phyloP scores from a whole-genome alignment of 306 rosid species.

The Inga laurina region DNA sequence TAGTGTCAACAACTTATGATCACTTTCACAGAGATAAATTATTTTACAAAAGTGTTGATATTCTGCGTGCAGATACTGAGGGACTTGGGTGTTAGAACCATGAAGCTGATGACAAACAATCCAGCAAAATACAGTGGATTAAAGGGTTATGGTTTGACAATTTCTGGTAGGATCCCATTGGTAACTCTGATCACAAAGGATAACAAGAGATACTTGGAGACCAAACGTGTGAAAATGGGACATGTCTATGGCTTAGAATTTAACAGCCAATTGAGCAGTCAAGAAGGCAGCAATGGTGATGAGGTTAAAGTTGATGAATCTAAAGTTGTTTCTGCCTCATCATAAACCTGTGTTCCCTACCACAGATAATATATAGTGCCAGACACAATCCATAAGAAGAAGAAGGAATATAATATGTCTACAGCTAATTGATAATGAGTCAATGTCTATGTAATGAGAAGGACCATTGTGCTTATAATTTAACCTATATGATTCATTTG shows the following conservation, averaged over 20 bases:
- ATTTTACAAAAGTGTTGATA: slow-evolving; percentile 1
- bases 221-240: slow-evolving; percentile 80
- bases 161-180: slow-evolving; percentile 81
- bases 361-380: background rate
- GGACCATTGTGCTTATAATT: slow-evolving; percentile 13
- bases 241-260: slow-evolving; percentile 57
- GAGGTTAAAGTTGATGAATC: slow-evolving; percentile 41
- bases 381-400: background rate
- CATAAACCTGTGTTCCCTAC: slow-evolving; percentile 22
- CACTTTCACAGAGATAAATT: background rate
- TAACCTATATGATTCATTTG: slow-evolving; percentile 22
- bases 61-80: slow-evolving; percentile 63
- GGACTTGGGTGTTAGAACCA: slow-evolving; percentile 78
- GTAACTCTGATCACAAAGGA: slow-evolving; percentile 69
- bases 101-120: slow-evolving; percentile 93
- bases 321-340: slow-evolving; percentile 31
- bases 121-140: slow-evolving; percentile 80
- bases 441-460: background rate
- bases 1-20: background rate
- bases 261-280: slow-evolving; percentile 33
- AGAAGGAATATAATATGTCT: background rate
- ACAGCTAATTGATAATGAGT: no score
- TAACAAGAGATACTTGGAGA: slow-evolving; percentile 73
- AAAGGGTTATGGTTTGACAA: slow-evolving; percentile 80
- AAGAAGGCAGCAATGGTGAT: slow-evolving; percentile 39